phyloP scores from a whole-genome alignment of 768 basidiomycete genomes.

The Cantharellus anzutake region DNA sequence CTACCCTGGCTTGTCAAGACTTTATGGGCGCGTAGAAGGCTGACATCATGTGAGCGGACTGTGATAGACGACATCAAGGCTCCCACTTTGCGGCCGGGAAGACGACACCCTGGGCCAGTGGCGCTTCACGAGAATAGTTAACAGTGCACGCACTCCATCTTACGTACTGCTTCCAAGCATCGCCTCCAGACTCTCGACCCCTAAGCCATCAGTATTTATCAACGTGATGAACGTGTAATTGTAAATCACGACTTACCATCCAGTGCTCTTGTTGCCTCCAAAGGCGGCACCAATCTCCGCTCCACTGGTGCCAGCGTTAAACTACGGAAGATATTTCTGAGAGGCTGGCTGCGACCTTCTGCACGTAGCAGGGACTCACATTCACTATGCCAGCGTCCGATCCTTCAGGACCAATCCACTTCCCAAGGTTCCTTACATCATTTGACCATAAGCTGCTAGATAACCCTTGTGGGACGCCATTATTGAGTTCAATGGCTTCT shows the following conservation, averaged over 20 bases:
- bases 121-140: slow-evolving; percentile 80
- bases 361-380: slow-evolving; percentile 25
- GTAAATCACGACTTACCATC: slow-evolving; percentile 22
- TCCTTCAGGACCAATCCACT: slow-evolving; percentile 81
- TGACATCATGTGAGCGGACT: too few species aligned
- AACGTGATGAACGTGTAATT: not conserved
- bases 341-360: not conserved
- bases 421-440: slow-evolving; percentile 64
- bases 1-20: too few species aligned
- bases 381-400: slow-evolving; percentile 88
- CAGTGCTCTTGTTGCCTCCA: slow-evolving; percentile 89
- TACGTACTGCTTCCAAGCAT: slow-evolving; percentile 99
- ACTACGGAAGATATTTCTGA: slow-evolving; percentile 19
- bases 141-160: slow-evolving; percentile 69
- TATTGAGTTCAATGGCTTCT: slow-evolving; percentile 79
- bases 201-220: not conserved
- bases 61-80: too few species aligned
- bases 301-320: slow-evolving; percentile 49
- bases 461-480: slow-evolving; percentile 77
- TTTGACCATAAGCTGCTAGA: slow-evolving; percentile 85
- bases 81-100: slow-evolving; percentile 22
- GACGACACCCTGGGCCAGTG: slow-evolving; percentile 82
- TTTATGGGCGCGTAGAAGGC: too few species aligned
- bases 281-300: slow-evolving; percentile 76
- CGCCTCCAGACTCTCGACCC: slow-evolving; percentile 94